A percentile compares a stretch with the other conserved stretches of the same genome.
Conservation (phyloP, 306 rosid genomes). For the Glycine tomentella region DNA sequence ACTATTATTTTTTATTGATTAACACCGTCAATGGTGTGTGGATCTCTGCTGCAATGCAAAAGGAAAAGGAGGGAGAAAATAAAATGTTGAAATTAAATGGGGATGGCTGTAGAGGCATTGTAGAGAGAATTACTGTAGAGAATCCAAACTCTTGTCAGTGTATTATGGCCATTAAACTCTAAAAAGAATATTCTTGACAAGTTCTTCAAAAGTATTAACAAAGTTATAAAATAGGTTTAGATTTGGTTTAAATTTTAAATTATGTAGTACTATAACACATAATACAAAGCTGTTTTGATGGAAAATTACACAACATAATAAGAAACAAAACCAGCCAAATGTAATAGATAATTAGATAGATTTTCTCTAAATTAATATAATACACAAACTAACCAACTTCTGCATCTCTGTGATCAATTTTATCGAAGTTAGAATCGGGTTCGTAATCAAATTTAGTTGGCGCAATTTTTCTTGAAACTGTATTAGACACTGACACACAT, state of each 20-base stretch:
- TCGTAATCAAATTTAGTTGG: conserved; percentile 3
- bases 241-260: conserved; percentile 21
- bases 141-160: too few species aligned
- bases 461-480: background rate
- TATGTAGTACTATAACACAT: background rate
- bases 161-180: too few species aligned
- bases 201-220: background rate
- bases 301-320: background rate
- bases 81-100: too few species aligned
- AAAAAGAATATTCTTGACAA: too few species aligned
- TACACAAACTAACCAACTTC: background rate
- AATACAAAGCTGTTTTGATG: background rate
- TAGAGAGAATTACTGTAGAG: too few species aligned
- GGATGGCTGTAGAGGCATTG: too few species aligned
- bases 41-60: too few species aligned
- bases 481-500: background rate
- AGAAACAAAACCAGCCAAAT: background rate
- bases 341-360: conserved; percentile 4
- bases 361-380: background rate
- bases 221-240: background rate
- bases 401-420: conserved; percentile 20
- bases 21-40: too few species aligned
- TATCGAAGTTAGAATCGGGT: background rate
- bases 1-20: too few species aligned
- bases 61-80: too few species aligned